Evolutionary conservation across 345 rosid genomes (phyloP), one percentile per base, ranked within the genome.

Genomic region (Moringa oleifera): DNA sequence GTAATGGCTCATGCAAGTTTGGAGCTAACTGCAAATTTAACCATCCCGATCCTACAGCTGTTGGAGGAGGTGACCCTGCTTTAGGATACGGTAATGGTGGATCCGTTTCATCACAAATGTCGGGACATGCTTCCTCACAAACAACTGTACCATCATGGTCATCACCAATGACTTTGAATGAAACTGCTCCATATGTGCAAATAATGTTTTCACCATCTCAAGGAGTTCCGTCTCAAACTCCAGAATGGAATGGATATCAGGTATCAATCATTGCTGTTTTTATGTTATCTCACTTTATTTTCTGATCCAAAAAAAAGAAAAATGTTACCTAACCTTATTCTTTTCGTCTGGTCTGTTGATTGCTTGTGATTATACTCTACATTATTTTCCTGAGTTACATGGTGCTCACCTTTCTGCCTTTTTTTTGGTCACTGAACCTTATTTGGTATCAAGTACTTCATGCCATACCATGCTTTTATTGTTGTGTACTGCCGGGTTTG

Each of bases 231-330:
- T 66, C 91, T 28, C 87, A 77, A 69, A 79, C 58, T 68, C 52
- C 84, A 4, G 91, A 83, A 41, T 94, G 99, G 97, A 90, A 85
- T 71, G 91, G 91, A 54, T 88, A 85, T 82, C 96, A 88, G 89
- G 99, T 88, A 73, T 54, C n/a, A 22, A 23, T 13, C 33, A 20
- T 65, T 55, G 7, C 13, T 20, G 16, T 18, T 18, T n/a, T n/a
- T n/a, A 24, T 63, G n/a, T 13, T 45, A 25, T 53, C 57, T 31
- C 41, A 18, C 46, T 55, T 62, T 20, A 24, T 16, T 47, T n/a
- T 22, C 23, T 23, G 7, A n/a, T n/a, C n/a, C n/a, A n/a, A n/a
- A n/a, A n/a, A n/a, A n/a, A n/a, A n/a, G n/a, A n/a, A n/a, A n/a
- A n/a, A n/a, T n/a, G n/a, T n/a, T n/a, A n/a, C n/a, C n/a, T n/a